Evolutionary conservation across 2,329 filamentous ascomycete genomes (phyloP).

Genomic region (Seiridium unicorne): DNA sequence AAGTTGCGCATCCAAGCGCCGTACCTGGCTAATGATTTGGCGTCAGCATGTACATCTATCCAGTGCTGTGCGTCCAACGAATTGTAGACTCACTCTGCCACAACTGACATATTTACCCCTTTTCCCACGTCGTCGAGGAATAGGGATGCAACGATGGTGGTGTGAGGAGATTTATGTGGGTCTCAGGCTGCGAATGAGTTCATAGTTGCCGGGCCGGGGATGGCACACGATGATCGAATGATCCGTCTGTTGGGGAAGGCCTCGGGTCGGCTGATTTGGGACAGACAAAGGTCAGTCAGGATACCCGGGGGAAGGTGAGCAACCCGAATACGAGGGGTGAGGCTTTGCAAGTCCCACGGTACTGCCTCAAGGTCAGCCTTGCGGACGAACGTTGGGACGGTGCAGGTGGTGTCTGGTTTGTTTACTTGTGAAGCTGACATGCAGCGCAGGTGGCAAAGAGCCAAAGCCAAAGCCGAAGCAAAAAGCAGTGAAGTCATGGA

Average conservation of each 20-base stretch:
- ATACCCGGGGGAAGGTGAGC: not conserved
- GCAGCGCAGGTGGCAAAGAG: not conserved
- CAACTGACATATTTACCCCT: slow-evolving; percentile 39
- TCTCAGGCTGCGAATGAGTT: not conserved
- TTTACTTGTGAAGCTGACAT: not conserved
- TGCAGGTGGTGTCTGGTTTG: not conserved
- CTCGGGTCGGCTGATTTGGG: not conserved
- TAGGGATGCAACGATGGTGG: slow-evolving; percentile 1
- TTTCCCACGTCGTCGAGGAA: not conserved
- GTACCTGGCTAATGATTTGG: slow-evolving; percentile 51
- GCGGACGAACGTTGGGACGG: not conserved
- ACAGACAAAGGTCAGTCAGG: not conserved
- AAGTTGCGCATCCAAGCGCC: slow-evolving; percentile 63
- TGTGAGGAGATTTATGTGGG: slow-evolving; percentile 8
- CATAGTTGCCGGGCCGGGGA: slow-evolving; percentile 8
- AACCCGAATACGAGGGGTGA: slow-evolving; percentile 1
- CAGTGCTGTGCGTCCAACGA: not conserved
- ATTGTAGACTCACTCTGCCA: slow-evolving; percentile 41
- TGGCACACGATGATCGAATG: slow-evolving; percentile 6
- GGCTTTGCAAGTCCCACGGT: not conserved
- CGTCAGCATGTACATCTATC: not conserved
- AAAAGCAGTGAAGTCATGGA: not conserved
- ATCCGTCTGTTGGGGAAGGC: not conserved
- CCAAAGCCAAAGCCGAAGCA: not conserved
- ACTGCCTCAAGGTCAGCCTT: not conserved